Base-by-base conservation (phyloP, 2,329 filamentous ascomycete species). In the Blastomyces gilchristii region DNA sequence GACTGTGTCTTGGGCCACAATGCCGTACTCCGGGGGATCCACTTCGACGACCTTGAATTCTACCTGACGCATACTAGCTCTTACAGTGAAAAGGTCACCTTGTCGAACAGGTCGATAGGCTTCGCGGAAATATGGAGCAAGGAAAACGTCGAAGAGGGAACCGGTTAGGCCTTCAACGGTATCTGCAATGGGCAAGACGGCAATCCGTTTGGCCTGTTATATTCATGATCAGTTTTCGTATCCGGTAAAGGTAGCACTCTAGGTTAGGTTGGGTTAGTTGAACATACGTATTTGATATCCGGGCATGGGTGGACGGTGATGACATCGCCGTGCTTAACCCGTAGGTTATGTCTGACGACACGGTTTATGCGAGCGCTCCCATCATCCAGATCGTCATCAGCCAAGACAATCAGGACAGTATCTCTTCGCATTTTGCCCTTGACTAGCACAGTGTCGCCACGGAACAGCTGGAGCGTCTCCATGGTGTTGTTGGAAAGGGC, bases 361-460 rank as follows among this genome's bases (percentile, higher is more conserved):
- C 95, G 90, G 84, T 99, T 99, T 83, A 99, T 94, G 73, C 94
- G 89, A 71, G 90, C 94, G 72, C 89, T 96, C 70, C 94, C 94
- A 74, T 99, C 94, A 81, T 99, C 94, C 62, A 99, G 87, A 68
- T 99, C 94, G 73, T 99, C 94, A 77, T 99, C 94, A 67, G 92
- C 92, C 65, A 99, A 85, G 65, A 99, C 95, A 73, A 99, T 97
- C 74, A 99, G 82, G 65, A 97, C 94, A 3, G 94, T 99, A 75
- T 99, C 94, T 84, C 97, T 97, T 79, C 94, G 87, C 89, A 97
- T 99, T 87, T 99, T 99, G 79, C 94, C 94, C 81, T 96, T 96
- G 63, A 99, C 93, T 64, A 97, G 83, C 62, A 99, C 95, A 68
- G 94, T 99, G 77, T 99, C 94, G 70, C 94, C 94, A 75, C 95